These are phyloP conservation scores for Royoungia palumana DNA, from an alignment of 768 basidiomycete genomes.

Conservation along the genomic window DNA sequence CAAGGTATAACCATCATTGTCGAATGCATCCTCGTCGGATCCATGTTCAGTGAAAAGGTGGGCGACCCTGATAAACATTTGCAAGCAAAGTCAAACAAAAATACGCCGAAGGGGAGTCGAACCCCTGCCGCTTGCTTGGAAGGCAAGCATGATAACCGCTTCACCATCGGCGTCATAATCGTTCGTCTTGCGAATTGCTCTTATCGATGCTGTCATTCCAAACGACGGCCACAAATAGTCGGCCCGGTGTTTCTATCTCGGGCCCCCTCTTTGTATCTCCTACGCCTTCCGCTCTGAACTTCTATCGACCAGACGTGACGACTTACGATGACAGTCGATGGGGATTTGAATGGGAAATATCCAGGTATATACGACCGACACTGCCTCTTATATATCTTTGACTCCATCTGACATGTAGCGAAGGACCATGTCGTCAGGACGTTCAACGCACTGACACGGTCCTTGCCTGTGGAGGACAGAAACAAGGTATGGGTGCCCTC, in stretches of 20 bases:
- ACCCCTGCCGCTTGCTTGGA: slow-evolving; percentile 77
- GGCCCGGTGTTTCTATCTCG: too few relatives aligned
- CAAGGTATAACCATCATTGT: too few relatives aligned
- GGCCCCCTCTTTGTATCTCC: not conserved
- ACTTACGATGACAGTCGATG: slow-evolving; percentile 5
- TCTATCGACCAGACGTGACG: not conserved
- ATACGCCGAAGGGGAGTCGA: slow-evolving; percentile 66
- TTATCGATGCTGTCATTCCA: too few relatives aligned
- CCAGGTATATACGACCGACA: too few relatives aligned
- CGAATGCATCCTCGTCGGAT: too few relatives aligned
- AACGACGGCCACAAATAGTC: too few relatives aligned
- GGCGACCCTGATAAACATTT: too few relatives aligned
- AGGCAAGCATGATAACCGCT: slow-evolving; percentile 93
- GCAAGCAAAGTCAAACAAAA: too few relatives aligned
- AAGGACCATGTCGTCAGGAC: slow-evolving; percentile 52
- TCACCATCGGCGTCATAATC: slow-evolving; percentile 61
- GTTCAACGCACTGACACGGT: slow-evolving; percentile 46
- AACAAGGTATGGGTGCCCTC: slow-evolving; percentile 45
- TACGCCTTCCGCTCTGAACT: not conserved
- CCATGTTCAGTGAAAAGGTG: too few relatives aligned
- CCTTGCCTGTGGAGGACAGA: slow-evolving; percentile 48
- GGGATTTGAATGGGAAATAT: slow-evolving; percentile 15
- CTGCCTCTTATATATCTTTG: too few relatives aligned
- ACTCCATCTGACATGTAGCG: slow-evolving; percentile 33
- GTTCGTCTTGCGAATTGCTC: too few relatives aligned